Evolutionary conservation across 805 yeast species (phyloP), one percentile per base, ranked within the genome.

Genomic region (Cyberlindnera amylophila): DNA sequence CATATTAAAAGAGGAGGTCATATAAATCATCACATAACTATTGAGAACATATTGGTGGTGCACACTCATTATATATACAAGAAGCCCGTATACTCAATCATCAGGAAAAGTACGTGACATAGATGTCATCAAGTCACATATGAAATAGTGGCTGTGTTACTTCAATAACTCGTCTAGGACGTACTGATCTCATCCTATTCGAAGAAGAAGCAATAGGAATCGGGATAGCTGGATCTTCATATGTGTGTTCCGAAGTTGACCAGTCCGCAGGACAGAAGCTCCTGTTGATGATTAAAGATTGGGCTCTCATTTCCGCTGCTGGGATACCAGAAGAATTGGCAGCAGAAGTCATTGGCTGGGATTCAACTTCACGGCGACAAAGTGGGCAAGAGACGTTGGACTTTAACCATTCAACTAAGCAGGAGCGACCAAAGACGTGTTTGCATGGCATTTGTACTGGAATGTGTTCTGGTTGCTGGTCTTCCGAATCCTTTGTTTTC

Each of bases 401-500:
- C 47, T 73, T 74, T 32, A 90, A 73, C 98, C 98, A 91, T 54
- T 85, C 86, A 37, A 71, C 72, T 17, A 90, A 67, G 63, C 98
- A 90, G 8, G 81, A 75, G 45, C 80, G 73, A 6, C 98, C 97
- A 69, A 91, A 91, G 0, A 81, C 61, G 59, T 90, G 98, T 4
- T 79, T 78, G 61, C 98, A 90, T 0, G 96, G 93, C 79, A 90
- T 71, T 45, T 74, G 66, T 0, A 85, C 72, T 0, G 96, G 84
- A 4, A 72, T 62, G 58, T 91, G 96, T 30, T 44, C 51, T 13
- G 42, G 44, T 19, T 42, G 41, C 23, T n/a, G 5, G 3, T 4
- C 10, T 10, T 32, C 34, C 19, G 32, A 26, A 19, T 38, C 35
- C 14, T 2, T 13, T 12, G 32, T 21, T 14, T 29, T 13, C 9